phyloP scores from a whole-genome alignment of 257 asterid species.

The Salvia rosmarinus region DNA sequence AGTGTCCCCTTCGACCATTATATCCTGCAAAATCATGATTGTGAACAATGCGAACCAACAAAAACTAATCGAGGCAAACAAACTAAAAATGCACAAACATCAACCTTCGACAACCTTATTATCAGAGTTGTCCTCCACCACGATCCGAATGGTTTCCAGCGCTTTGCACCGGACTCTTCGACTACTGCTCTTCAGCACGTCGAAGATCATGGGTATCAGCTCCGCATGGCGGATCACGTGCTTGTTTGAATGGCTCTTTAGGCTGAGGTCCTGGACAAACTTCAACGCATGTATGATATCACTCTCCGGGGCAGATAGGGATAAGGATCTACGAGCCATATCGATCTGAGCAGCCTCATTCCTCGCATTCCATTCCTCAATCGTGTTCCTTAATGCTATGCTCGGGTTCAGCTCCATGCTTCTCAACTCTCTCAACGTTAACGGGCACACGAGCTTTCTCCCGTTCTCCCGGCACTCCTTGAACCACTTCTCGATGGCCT shows the following conservation, averaged over 20 bases:
- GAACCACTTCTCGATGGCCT: slow-evolving; percentile 92
- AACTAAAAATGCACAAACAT: slow-evolving; percentile 26
- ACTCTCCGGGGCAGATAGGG: slow-evolving; percentile 57
- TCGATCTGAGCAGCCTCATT: slow-evolving; percentile 92
- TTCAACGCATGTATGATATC: slow-evolving; percentile 72
- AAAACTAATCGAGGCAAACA: slow-evolving; percentile 21
- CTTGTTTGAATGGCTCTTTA: slow-evolving; percentile 62
- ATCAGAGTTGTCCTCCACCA: slow-evolving; percentile 81
- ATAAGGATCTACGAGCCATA: slow-evolving; percentile 73
- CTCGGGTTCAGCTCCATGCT: slow-evolving; percentile 84
- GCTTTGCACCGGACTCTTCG: slow-evolving; percentile 77
- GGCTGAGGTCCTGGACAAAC: slow-evolving; percentile 69
- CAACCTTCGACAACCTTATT: slow-evolving; percentile 80
- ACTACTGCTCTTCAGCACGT: slow-evolving; percentile 67
- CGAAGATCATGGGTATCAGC: slow-evolving; percentile 82
- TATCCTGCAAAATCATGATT: slow-evolving; percentile 59
- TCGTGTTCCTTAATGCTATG: slow-evolving; percentile 81
- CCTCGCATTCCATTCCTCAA: slow-evolving; percentile 97
- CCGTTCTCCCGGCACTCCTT: slow-evolving; percentile 71
- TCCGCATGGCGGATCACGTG: slow-evolving; percentile 66
- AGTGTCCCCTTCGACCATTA: slow-evolving; percentile 88
- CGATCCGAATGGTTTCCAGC: slow-evolving; percentile 79
- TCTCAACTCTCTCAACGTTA: slow-evolving; percentile 71
- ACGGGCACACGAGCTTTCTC: slow-evolving; percentile 72
- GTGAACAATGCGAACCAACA: slow-evolving; percentile 22